Evolutionary conservation across 1,139 yeast species (phyloP).

Genomic region (Sugiyamaella xylanicola): DNA sequence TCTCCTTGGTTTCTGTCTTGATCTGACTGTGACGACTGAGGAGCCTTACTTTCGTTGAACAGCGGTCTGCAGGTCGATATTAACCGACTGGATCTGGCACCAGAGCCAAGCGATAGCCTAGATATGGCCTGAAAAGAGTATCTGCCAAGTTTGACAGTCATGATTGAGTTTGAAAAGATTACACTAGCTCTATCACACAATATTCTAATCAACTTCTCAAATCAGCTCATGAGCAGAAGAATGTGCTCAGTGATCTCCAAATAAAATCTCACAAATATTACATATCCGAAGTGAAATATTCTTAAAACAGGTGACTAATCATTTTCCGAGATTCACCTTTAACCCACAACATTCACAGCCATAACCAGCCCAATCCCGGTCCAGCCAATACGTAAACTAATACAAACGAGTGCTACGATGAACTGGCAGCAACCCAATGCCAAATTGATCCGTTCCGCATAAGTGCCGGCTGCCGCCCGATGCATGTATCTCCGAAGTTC

Average conservation of each 20-base stretch:
- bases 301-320: slow-evolving; percentile 2
- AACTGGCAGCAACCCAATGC: no score
- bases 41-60: neutral
- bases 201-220: neutral
- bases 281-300: neutral
- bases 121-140: neutral
- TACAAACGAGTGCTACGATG: no score
- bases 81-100: slow-evolving; percentile 1
- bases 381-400: no score
- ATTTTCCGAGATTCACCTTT: no score
- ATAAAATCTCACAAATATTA: neutral
- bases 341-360: no score
- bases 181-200: no score
- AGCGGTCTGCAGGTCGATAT: neutral
- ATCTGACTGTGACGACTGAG: neutral
- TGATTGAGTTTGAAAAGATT: neutral
- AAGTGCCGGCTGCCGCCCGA: no score
- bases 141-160: neutral
- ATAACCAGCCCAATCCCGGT: no score
- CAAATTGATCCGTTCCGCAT: no score
- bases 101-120: neutral
- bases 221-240: neutral
- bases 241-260: neutral
- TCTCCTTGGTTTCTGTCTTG: neutral
- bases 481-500: no score